A percentile compares a stretch with the other conserved stretches of the same genome.
Evolutionary conservation across 73 alveolate genomes (phyloP).

Genomic region (Paramecium pentaurelia): DNA sequence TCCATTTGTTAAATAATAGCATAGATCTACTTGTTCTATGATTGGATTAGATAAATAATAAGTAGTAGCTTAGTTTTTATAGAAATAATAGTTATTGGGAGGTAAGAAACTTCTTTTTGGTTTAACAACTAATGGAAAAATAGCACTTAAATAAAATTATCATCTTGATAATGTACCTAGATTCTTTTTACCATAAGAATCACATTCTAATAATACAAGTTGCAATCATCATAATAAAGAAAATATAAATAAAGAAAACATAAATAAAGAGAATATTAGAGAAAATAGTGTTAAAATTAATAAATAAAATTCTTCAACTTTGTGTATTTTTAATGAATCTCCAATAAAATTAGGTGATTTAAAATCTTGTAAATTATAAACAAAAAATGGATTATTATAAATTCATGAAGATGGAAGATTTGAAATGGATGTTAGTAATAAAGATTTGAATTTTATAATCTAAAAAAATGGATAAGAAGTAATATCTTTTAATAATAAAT

Average conservation of each 20-base stretch:
- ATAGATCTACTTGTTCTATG: conserved; percentile 16
- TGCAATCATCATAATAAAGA: neutral
- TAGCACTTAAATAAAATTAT: neutral
- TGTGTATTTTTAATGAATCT: neutral
- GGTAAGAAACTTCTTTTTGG: conserved; percentile 14
- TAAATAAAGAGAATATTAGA: neutral
- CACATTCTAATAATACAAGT: neutral
- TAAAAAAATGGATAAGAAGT: neutral
- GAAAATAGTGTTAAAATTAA: neutral
- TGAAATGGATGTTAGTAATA: neutral
- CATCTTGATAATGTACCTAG: neutral
- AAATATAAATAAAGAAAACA: neutral
- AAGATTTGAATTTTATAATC: neutral
- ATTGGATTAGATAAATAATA: conserved; percentile 9
- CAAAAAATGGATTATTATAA: neutral
- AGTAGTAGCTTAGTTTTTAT: neutral
- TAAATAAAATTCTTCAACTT: neutral
- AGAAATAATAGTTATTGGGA: neutral
- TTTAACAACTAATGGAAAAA: neutral
- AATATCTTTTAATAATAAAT: neutral
- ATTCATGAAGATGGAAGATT: conserved; percentile 18
- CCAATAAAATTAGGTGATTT: neutral
- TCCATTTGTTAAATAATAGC: conserved; percentile 23
- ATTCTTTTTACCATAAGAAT: conserved; percentile 6
- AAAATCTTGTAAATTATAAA: conserved; percentile 5